phyloP scores from a whole-genome alignment of 805 yeast species.

The Saccharomycopsis selenospora region DNA sequence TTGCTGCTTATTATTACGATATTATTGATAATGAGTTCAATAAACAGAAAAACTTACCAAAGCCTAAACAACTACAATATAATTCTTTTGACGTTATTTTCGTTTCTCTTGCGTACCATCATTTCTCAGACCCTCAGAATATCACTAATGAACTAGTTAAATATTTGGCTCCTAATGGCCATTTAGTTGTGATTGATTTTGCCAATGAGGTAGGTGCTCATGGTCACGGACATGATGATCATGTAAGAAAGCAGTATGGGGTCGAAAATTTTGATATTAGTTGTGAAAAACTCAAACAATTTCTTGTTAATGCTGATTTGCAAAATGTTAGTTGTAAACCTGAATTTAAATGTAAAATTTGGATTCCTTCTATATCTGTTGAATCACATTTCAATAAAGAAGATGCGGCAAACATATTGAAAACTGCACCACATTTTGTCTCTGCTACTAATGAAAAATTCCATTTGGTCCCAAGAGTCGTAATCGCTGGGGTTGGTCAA shows the following conservation, averaged over 20 bases:
- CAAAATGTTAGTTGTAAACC: neutral
- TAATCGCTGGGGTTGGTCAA: neutral
- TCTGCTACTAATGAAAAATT: neutral
- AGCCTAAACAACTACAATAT: neutral
- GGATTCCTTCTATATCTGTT: neutral
- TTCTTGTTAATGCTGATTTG: neutral
- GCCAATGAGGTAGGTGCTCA: neutral
- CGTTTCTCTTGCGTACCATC: neutral
- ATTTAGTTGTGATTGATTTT: neutral
- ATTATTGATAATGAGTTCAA: neutral
- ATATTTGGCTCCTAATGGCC: neutral
- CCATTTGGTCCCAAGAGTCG: neutral
- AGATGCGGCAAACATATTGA: neutral
- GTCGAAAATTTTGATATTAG: too few species aligned
- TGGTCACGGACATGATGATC: neutral
- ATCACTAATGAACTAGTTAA: neutral
- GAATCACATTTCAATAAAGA: neutral
- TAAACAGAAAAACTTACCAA: neutral
- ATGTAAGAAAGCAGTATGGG: neutral
- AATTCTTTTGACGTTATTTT: neutral
- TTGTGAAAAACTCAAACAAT: too few species aligned
- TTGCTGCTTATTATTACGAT: neutral
- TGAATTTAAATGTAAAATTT: neutral
- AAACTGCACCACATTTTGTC: neutral
- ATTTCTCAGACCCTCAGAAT: neutral